A percentile compares a stretch with the other conserved stretches of the same genome.
These are phyloP conservation scores for Nitzschia inconspicua DNA, from an alignment of 108 stramenopile genomes.

Conservation along the genomic window DNA sequence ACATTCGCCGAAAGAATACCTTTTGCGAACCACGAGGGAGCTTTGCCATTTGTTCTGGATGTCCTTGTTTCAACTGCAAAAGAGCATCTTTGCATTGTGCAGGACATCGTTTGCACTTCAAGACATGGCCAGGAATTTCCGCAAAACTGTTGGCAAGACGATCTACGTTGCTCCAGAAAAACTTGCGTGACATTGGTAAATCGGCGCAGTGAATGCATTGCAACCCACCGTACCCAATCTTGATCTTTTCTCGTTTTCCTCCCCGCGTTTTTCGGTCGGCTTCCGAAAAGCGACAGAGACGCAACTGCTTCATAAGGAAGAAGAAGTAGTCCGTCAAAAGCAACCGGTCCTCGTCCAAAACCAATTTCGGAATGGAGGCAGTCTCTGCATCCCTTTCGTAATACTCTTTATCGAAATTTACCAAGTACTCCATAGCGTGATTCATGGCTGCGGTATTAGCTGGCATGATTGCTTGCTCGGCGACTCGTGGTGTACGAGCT, in stretches of 20 bases:
- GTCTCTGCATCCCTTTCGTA: constrained; percentile 11
- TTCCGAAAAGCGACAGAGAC: constrained; percentile 78
- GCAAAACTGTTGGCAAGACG: constrained; percentile 87
- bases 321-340: constrained; percentile 85
- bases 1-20: constrained; percentile 85
- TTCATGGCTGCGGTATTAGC: not conserved
- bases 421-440: constrained; percentile 5
- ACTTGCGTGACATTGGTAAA: constrained; percentile 66
- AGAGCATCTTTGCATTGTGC: constrained; percentile 66
- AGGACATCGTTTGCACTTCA: constrained; percentile 78
- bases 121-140: constrained; percentile 82
- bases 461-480: constrained; percentile 1
- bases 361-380: constrained; percentile 25
- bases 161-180: constrained; percentile 89
- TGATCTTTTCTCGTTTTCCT: constrained; percentile 82
- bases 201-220: constrained; percentile 80
- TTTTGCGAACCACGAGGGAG: constrained; percentile 86
- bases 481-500: too few species aligned
- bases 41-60: constrained; percentile 73
- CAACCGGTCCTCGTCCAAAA: constrained; percentile 52
- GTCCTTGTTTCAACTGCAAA: constrained; percentile 58
- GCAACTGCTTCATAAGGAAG: constrained; percentile 82
- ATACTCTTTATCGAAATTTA: constrained; percentile 16
- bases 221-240: constrained; percentile 82
- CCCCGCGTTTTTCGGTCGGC: constrained; percentile 86